Conservation (phyloP, 225 moss, liverwort and hornwort species). For the Anthoceros angustus region DNA sequence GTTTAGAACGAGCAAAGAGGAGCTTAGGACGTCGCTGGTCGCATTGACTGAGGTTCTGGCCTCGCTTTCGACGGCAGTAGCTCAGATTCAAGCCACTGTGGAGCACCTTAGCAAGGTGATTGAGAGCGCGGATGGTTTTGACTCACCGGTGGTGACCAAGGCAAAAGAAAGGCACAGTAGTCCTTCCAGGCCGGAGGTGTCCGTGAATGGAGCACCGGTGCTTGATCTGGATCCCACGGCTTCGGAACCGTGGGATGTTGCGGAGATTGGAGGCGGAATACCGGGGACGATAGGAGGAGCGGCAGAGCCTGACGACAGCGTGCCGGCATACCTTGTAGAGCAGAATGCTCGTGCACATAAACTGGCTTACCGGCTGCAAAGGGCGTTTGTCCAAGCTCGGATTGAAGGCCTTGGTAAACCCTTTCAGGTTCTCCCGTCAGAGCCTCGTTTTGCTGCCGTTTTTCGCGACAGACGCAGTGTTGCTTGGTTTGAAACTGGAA, state of each 20-base stretch:
- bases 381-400: constrained; percentile 73
- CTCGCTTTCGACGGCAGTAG: neutral
- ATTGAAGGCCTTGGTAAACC: constrained; percentile 89
- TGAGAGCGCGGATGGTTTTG: neutral
- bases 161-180: too few species aligned
- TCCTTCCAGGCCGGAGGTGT: too few species aligned
- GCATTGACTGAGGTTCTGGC: neutral
- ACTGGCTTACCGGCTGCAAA: constrained; percentile 69
- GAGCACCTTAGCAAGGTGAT: neutral
- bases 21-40: neutral
- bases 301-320: constrained; percentile 17
- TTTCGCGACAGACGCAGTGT: neutral
- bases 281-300: neutral
- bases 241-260: neutral
- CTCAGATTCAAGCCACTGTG: neutral
- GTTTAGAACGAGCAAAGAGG: neutral
- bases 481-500: neutral
- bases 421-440: constrained; percentile 41
- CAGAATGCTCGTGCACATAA: constrained; percentile 56
- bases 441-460: neutral
- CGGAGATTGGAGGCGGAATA: neutral
- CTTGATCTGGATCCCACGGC: neutral
- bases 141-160: neutral
- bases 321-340: constrained; percentile 40
- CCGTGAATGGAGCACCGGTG: neutral